Evolutionary conservation across 768 basidiomycete genomes (phyloP).

Genomic region (Candolleomyces aberdarensis): DNA sequence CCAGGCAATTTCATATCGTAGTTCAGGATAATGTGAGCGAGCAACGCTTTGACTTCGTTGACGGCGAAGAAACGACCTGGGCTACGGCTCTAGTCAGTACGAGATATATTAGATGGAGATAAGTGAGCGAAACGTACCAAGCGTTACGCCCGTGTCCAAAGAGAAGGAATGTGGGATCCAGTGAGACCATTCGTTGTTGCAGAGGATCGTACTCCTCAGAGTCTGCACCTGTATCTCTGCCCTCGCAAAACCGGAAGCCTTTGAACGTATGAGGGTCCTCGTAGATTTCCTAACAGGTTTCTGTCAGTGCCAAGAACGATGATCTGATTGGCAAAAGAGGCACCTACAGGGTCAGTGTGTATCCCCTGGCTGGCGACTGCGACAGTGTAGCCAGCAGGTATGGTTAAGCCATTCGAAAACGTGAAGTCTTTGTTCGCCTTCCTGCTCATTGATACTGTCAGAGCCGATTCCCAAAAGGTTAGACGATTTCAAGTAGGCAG

Average conservation of each 20-base stretch:
- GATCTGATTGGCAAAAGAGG: neutral
- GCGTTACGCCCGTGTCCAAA: constrained; percentile 31
- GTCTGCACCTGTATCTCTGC: constrained; percentile 21
- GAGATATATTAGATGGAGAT: neutral
- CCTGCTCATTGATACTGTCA: constrained; percentile 28
- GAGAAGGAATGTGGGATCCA: constrained; percentile 19
- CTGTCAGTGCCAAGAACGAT: constrained; percentile 11
- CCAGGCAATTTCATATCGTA: constrained; percentile 32
- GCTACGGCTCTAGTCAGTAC: constrained; percentile 10
- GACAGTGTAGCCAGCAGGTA: constrained; percentile 34
- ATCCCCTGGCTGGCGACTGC: constrained; percentile 22
- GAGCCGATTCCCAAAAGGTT: neutral
- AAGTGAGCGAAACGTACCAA: constrained; percentile 15
- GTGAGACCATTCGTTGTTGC: constrained; percentile 26
- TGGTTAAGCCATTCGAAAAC: constrained; percentile 26
- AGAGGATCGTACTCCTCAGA: constrained; percentile 10
- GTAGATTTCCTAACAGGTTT: neutral
- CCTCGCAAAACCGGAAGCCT: constrained; percentile 34
- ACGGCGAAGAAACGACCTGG: constrained; percentile 43
- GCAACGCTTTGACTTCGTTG: constrained; percentile 34
- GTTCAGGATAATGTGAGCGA: constrained; percentile 32
- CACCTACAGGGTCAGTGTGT: constrained; percentile 24
- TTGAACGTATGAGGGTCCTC: constrained; percentile 31
- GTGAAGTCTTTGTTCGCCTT: constrained; percentile 34
- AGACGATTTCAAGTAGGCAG: too few relatives aligned